Conservation (phyloP, 2,329 filamentous ascomycete genomes). For the Aspergillus pseudonomiae region DNA sequence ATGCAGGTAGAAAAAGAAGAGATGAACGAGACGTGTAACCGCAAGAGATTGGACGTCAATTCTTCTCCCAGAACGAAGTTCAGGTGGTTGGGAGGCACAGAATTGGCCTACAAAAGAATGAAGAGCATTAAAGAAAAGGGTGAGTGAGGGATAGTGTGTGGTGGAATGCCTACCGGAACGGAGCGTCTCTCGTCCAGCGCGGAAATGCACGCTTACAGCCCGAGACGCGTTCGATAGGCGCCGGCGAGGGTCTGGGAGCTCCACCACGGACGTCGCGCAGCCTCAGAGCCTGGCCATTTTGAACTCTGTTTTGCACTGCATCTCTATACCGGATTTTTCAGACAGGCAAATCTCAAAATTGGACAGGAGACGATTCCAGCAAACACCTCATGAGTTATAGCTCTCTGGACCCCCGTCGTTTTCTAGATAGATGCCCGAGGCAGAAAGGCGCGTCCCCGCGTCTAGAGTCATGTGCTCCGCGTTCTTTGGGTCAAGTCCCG, state of each 20-base stretch:
- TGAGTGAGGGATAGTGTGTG: conserved; percentile 31
- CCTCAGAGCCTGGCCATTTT: conserved; percentile 15
- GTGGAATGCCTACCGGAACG: conserved; percentile 40
- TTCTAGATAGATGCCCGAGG: not conserved
- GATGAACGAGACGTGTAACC: conserved; percentile 17
- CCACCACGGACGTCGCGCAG: conserved; percentile 31
- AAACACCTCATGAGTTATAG: not conserved
- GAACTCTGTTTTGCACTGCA: conserved; percentile 21
- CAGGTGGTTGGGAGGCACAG: conserved; percentile 29
- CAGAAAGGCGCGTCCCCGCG: conserved; percentile 23
- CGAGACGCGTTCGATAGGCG: conserved; percentile 46
- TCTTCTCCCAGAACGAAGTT: conserved; percentile 21
- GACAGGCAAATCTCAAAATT: not conserved
- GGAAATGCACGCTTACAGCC: conserved; percentile 45
- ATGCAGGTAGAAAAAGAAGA: conserved; percentile 18
- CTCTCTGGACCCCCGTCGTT: not conserved
- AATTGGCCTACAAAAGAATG: conserved; percentile 28
- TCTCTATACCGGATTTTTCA: conserved; percentile 3
- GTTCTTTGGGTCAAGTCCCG: conserved; percentile 25
- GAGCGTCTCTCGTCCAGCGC: conserved; percentile 40
- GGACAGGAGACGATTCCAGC: not conserved
- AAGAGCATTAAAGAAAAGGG: conserved; percentile 28
- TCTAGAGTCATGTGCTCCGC: conserved; percentile 22
- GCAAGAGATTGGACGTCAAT: conserved; percentile 23
- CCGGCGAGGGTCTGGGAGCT: conserved; percentile 33